Evolutionary conservation across 163 green algal genomes (phyloP), one percentile per base, ranked within the genome.

Genomic region (Scenedesmus sp.): DNA sequence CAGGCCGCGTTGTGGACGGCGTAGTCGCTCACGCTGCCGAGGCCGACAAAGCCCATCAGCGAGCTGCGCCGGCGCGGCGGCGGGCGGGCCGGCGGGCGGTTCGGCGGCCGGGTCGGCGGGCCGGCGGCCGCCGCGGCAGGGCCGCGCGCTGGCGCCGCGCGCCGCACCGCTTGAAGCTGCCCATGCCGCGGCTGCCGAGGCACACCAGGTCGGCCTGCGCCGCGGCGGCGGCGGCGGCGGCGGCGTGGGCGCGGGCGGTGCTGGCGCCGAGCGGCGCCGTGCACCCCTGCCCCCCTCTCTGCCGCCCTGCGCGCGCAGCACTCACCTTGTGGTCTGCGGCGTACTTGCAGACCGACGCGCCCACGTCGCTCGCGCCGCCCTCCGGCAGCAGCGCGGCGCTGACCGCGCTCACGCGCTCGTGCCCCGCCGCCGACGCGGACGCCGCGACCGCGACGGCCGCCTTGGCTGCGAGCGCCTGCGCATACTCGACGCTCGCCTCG

Each of bases 21-120:
- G 66, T 83, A 77, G 36, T 83, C 77, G 34, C 66, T 78, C 5
- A 83, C 77, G 39, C 66, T 78, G 4, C 77, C 77, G 15, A 83
- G 66, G 15, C 77, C 77, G 3, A 83, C 77, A 26, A 83, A 63
- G 42, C 44, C 22, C 77, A 83, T 73, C 0, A 83, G 24, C 6
- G 60, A 67, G n/a, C 53, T 62, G 53, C 53, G 39, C 39, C 7
- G 39, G 39, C 39, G 10, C n/a, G 53, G 53, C 22, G 15, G 53
- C 9, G 20, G 53, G 53, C 22, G 20, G n/a, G 53, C 22, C 4
- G 3, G 53, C 3, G 50, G 50, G 9, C 24, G 9, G 50, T 53
- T 53, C 13, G 45, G 45, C 13, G 45, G 13, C 13, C 13, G 45
- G 45, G 45, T 22, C 13, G 45, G 15, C 13, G 13, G 13, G 45